Evolutionary conservation across 2,329 filamentous ascomycete genomes (phyloP).

Genomic region (Nemania bipapillata): DNA sequence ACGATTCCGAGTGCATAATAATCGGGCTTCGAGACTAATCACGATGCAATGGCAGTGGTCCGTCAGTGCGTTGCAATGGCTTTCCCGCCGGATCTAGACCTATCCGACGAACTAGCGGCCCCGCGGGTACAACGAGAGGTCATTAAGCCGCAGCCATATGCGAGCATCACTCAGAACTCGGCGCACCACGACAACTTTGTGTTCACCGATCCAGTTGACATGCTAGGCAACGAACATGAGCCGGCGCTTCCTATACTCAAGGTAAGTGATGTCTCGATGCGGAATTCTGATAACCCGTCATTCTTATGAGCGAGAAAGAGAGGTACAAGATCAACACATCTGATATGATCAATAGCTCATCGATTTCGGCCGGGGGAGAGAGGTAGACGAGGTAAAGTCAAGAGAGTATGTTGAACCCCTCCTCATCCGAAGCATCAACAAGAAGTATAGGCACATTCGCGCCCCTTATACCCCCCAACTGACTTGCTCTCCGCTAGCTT

Average conservation of each 20-base stretch:
- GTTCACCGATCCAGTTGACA: background rate
- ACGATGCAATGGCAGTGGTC: constrained; percentile 19
- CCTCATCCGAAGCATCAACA: too few species aligned
- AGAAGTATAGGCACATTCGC: background rate
- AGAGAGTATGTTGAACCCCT: background rate
- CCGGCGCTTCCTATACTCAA: constrained; percentile 16
- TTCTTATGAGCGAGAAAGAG: background rate
- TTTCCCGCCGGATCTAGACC: constrained; percentile 30
- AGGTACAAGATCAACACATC: background rate
- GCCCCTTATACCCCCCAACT: background rate
- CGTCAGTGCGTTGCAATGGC: constrained; percentile 36
- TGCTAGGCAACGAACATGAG: constrained; percentile 19
- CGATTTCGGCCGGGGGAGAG: constrained; percentile 23
- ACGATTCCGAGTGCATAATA: background rate
- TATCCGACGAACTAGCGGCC: background rate
- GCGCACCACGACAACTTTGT: constrained; percentile 27
- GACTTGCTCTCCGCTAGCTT: background rate
- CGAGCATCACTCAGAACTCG: constrained; percentile 27
- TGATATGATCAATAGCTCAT: constrained; percentile 17
- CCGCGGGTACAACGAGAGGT: background rate
- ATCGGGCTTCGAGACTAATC: background rate
- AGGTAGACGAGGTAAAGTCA: background rate
- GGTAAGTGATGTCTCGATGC: constrained; percentile 4
- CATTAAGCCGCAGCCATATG: background rate
- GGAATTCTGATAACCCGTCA: background rate